Evolutionary conservation across 352 stramenopile species (phyloP), one percentile per base, ranked within the genome.

Genomic region (Globisporangium viniferum): DNA sequence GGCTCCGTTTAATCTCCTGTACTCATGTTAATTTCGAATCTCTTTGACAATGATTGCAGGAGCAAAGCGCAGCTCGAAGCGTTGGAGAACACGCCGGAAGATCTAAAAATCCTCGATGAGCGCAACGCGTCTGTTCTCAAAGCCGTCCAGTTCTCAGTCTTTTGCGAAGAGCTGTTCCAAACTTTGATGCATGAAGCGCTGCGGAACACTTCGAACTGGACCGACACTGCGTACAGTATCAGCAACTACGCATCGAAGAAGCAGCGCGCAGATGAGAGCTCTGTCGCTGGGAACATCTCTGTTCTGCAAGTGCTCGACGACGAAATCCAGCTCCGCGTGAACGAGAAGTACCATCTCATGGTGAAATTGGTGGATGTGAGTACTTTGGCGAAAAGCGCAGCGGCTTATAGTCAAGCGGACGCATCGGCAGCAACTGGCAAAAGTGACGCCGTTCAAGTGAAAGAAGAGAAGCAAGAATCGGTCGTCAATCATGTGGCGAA

Each of bases 141-240:
- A 68, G 85, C 84, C 0, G 85, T 96, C 12, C 88, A 94, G 74
- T 94, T 94, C 62, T 94, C 88, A 2, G 82, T 96, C 1, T 96
- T 94, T 59, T 94, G 85, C 46, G 86, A 94, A 76, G 88, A 96
- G 67, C 69, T 92, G 0, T 96, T 96, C 68, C 82, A 93, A 67
- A 91, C 76, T 8, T 53, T 93, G 35, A 94, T 96, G 88, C 81
- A 90, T 62, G 88, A 94, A 59, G 86, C 86, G 12, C 70, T 94
- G 53, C 82, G 84, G 59, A 84, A 75, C 31, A 77, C 82, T 3
- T 79, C 74, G 6, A 90, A 80, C 61, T 94, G 86, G 86, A 90
- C 74, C 35, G 80, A 91, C 64, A 86, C 75, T 20, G 81, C 81
- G 2, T 87, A 90, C 64, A 91, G 76, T 67, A 78, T 86, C 56